Conservation (phyloP, 2,329 filamentous ascomycete genomes). For the Aspergillus neotritici region DNA sequence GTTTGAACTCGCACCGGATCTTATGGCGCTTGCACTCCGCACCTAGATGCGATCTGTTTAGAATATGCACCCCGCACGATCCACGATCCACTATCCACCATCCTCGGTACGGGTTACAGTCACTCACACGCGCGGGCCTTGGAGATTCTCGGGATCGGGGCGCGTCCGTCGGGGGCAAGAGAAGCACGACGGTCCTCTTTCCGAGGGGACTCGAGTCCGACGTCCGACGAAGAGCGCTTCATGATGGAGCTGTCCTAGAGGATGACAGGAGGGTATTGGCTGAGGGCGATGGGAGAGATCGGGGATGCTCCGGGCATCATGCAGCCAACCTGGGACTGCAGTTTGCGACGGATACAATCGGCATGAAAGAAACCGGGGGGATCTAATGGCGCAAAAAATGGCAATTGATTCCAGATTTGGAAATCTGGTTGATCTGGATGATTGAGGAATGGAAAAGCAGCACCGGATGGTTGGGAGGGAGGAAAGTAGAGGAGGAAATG, state of each 20-base stretch:
- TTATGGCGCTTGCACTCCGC: slow-evolving; percentile 51
- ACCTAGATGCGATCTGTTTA: slow-evolving; percentile 22
- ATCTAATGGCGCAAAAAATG: too few relatives aligned
- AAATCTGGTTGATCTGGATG: too few relatives aligned
- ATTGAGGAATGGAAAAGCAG: too few relatives aligned
- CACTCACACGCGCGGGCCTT: slow-evolving; percentile 40
- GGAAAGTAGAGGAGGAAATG: too few relatives aligned
- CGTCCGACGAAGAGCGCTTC: slow-evolving; percentile 35
- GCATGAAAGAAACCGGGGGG: too few relatives aligned
- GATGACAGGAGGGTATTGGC: not conserved
- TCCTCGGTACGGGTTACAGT: not conserved
- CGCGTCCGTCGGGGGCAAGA: slow-evolving; percentile 15
- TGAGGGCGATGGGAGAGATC: slow-evolving; percentile 9
- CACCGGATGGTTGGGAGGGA: too few relatives aligned
- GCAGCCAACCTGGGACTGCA: slow-evolving; percentile 12
- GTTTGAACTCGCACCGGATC: slow-evolving; percentile 50
- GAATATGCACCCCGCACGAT: slow-evolving; percentile 1
- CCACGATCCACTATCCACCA: not conserved
- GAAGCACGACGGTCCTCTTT: slow-evolving; percentile 21
- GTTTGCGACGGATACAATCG: slow-evolving; percentile 2
- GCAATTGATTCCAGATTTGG: too few relatives aligned
- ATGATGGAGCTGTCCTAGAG: slow-evolving; percentile 11
- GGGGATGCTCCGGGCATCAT: slow-evolving; percentile 23
- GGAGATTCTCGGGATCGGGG: slow-evolving; percentile 31
- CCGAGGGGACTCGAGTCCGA: slow-evolving; percentile 27